Evolutionary conservation across 192 early-diverging fungal species (phyloP), one percentile per base, ranked within the genome.

Genomic region (Backusella tuberculispora): DNA sequence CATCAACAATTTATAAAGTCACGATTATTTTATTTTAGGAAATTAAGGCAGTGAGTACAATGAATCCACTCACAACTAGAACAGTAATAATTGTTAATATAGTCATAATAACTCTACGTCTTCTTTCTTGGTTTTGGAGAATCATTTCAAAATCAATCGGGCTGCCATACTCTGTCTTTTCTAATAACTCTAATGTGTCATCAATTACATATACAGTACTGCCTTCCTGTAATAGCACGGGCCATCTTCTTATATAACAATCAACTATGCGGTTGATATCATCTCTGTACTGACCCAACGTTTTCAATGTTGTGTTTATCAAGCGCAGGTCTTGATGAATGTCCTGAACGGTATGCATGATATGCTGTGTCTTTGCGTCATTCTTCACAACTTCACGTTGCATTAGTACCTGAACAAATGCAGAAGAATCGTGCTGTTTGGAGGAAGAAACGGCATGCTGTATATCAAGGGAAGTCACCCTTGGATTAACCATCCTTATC

Each of bases 361-460:
- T 45, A n/a, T 47, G 21, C 14, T 47, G 68, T 24, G 44, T 45
- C 17, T 37, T 26, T 43, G 45, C 44, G 42, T 37, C 45, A 17
- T 69, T 69, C 7, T 45, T 47, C 45, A 7, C 6, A 14, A 69
- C 45, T n/a, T 13, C 68, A 29, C 26, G 42, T 7, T 69, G 68
- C 45, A 69, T 47, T 3, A 69, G 15, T 15, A 69, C 43, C 26
- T 69, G 68, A 29, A 69, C 68, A 69, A 69, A 69, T 6, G 21
- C 68, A 14, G 68, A 69, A 0, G 68, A 45, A 2, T 43, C 43
- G 5, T 47, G 42, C 13, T 69, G 43, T 7, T 45, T 43, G 43
- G 68, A 43, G 4, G 45, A 69, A 14, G 68, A 42, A 2, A 47
- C 44, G 17, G 68, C 68, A 45, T 45, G 42, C 21, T 69, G 42